Base-by-base conservation (phyloP, 78 protist genomes). In the Cavenderia fasciculata region DNA sequence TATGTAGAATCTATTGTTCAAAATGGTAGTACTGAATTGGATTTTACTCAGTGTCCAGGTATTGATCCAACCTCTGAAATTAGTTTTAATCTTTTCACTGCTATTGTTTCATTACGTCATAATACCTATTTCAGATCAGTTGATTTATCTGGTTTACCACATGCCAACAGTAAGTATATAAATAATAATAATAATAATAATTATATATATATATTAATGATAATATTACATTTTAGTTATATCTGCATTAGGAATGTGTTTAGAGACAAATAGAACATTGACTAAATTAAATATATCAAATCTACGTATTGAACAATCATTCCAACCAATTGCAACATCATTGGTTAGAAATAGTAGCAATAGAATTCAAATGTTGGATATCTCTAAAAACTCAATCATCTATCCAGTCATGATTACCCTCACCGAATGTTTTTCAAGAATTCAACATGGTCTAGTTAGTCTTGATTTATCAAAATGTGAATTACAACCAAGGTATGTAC, bases 371-470 rank as follows among this genome's bases (percentile, higher is more conserved):
- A n/a, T 74, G 19, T 18, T 82, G 2, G 90, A 82, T 57, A 56
- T 82, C 31, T 68, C 79, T 56, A 82, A 82, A 54, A 82, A 82
- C 33, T 41, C 74, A 21, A 82, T 82, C 21, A 57, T 68, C 2
- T 82, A 41, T 57, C 90, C 90, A 69, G 75, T 82, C 18, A 82
- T 82, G 90, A 78, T 49, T 29, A 82, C 90, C 27, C 70, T 82
- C 25, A 68, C 79, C 49, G 78, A 82, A 52, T 82, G 90, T 68
- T 82, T 82, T 69, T 82, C 90, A 18, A 82, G 57, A 41, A 31
- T 68, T n/a, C 73, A 74, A 57, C 90, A 82, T 82, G 76, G 78
- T 43, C 43, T 82, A 40, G 90, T 82, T 19, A 82, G 90, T 82
- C 44, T 82, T 43, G 54, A 82, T 57, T 49, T 82, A 41, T 82